Conservation (phyloP, 768 basidiomycete genomes). For the Zangia roseola region DNA sequence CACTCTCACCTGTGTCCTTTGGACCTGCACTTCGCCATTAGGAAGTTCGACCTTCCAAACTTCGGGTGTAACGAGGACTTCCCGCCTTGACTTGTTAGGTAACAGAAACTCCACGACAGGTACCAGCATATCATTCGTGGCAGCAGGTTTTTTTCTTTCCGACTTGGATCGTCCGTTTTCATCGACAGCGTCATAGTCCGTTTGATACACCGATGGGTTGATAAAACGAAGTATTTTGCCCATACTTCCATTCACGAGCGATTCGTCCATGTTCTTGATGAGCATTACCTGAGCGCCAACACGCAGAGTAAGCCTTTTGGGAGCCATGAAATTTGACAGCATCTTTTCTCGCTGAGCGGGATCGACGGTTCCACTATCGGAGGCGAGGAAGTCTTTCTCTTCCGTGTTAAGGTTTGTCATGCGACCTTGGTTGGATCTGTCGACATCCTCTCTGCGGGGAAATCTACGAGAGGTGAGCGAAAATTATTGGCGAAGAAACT, state of each 20-base stretch:
- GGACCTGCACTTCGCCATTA: conserved; percentile 81
- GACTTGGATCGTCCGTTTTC: conserved; percentile 37
- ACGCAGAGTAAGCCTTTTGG: conserved; percentile 63
- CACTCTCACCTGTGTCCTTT: conserved; percentile 67
- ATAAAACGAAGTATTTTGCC: conserved; percentile 79
- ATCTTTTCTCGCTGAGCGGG: conserved; percentile 65
- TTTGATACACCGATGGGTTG: conserved; percentile 48
- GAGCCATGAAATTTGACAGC: conserved; percentile 91
- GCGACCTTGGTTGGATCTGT: conserved; percentile 72
- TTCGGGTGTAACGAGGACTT: conserved; percentile 65
- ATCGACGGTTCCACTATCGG: conserved; percentile 62
- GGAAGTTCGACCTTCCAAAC: conserved; percentile 85
- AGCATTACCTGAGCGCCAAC: conserved; percentile 90
- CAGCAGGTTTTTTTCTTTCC: conserved; percentile 25
- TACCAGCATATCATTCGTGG: conserved; percentile 40
- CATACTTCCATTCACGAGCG: conserved; percentile 92
- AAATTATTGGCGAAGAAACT: not conserved
- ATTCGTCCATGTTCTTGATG: conserved; percentile 90
- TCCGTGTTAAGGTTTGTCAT: conserved; percentile 60
- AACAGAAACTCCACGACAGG: conserved; percentile 81
- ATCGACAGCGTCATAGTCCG: conserved; percentile 38
- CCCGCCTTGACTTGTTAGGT: conserved; percentile 53
- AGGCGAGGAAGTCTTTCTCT: conserved; percentile 50
- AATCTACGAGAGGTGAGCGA: conserved; percentile 52
- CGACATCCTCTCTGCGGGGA: conserved; percentile 90